Conservation (phyloP, 2,329 filamentous ascomycete species). For the Ophiobolus disseminans region DNA sequence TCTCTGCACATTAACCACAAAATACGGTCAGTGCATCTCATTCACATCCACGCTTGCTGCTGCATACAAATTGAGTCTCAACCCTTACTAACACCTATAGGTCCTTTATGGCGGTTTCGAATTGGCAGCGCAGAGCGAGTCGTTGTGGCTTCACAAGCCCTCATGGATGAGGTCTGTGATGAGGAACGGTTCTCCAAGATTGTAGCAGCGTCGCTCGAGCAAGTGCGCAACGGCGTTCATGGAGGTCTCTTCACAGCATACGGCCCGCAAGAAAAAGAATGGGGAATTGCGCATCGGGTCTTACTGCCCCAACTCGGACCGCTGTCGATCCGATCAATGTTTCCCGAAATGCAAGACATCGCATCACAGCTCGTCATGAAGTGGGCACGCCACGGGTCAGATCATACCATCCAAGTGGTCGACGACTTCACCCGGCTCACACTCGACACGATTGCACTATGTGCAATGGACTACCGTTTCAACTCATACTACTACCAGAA, state of each 20-base stretch:
- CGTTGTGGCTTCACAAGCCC: slow-evolving; percentile 39
- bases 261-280: slow-evolving; percentile 49
- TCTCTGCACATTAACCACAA: slow-evolving; percentile 65
- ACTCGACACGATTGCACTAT: slow-evolving; percentile 49
- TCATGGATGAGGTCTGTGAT: slow-evolving; percentile 51
- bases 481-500: slow-evolving; percentile 49
- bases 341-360: slow-evolving; percentile 65
- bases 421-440: slow-evolving; percentile 50
- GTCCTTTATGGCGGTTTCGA: slow-evolving; percentile 44
- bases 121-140: slow-evolving; percentile 35
- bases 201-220: slow-evolving; percentile 34
- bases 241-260: slow-evolving; percentile 53
- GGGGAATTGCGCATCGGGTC: slow-evolving; percentile 67
- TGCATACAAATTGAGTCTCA: neutral
- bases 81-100: slow-evolving; percentile 20
- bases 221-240: slow-evolving; percentile 47
- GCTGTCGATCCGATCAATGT: slow-evolving; percentile 72
- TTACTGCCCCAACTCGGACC: slow-evolving; percentile 75
- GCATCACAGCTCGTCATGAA: slow-evolving; percentile 71
- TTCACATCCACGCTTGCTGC: neutral
- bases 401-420: slow-evolving; percentile 43
- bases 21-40: slow-evolving; percentile 63
- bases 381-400: slow-evolving; percentile 64
- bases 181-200: slow-evolving; percentile 47
- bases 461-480: slow-evolving; percentile 52